Conservation (phyloP, 2,329 filamentous ascomycete genomes). For the Shiraia bambusicola region DNA sequence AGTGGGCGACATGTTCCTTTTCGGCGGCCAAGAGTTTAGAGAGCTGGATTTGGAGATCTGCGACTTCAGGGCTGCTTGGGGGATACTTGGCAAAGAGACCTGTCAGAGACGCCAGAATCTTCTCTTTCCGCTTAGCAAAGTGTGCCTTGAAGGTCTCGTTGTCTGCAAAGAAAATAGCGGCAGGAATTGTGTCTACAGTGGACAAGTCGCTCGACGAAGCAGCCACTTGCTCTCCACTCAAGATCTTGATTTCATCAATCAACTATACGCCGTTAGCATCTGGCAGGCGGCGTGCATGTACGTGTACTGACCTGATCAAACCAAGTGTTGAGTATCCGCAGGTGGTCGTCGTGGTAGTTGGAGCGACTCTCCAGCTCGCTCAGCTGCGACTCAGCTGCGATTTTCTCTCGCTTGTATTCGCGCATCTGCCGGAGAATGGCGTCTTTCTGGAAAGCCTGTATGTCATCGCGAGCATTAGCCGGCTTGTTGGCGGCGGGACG, state of each 20-base stretch:
- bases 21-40: constrained; percentile 75
- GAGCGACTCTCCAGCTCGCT: constrained; percentile 77
- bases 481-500: constrained; percentile 25
- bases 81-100: constrained; percentile 61
- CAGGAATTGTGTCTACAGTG: constrained; percentile 48
- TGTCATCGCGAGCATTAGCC: constrained; percentile 30
- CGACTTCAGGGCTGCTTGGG: constrained; percentile 64
- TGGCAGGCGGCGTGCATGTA: constrained; percentile 7
- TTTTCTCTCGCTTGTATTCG: constrained; percentile 91
- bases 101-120: constrained; percentile 74
- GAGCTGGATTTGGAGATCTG: constrained; percentile 73
- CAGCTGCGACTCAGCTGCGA: constrained; percentile 76
- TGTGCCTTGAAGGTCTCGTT: constrained; percentile 72
- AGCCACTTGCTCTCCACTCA: constrained; percentile 42
- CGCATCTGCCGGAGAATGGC: constrained; percentile 97
- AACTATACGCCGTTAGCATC: constrained; percentile 42
- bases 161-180: constrained; percentile 58
- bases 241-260: constrained; percentile 51
- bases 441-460: constrained; percentile 87
- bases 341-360: constrained; percentile 85
- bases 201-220: constrained; percentile 25
- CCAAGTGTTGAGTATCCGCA: constrained; percentile 89
- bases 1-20: constrained; percentile 75
- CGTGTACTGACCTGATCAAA: constrained; percentile 75
- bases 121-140: constrained; percentile 71